phyloP scores from a whole-genome alignment of 208 protist species.

The Acanthamoeba lenticulata region DNA sequence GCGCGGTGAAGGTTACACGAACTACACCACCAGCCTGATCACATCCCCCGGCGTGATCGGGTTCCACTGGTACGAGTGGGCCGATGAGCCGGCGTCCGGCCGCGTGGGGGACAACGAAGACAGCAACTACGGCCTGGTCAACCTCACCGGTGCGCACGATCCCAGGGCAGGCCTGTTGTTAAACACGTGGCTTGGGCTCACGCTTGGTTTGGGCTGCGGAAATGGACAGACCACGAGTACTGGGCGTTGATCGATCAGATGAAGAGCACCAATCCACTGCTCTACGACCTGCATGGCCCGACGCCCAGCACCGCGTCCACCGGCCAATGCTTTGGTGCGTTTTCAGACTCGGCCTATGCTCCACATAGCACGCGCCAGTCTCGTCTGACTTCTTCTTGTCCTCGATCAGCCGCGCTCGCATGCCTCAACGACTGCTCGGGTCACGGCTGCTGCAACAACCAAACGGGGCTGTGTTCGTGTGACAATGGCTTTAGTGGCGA shows the following conservation, averaged over 20 bases:
- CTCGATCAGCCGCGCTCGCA: background rate
- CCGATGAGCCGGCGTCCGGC: background rate
- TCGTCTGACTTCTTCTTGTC: no score
- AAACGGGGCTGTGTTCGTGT: background rate
- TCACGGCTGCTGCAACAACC: background rate
- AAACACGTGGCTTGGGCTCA: no score
- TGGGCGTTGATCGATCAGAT: background rate
- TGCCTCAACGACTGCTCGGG: background rate
- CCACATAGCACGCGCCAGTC: no score
- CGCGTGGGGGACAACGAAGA: background rate
- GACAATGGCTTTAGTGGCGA: background rate
- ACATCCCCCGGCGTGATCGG: background rate
- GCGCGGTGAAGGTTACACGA: background rate
- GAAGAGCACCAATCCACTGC: background rate
- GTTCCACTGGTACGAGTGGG: conserved; percentile 2
- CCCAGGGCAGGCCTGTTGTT: background rate
- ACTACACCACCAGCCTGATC: background rate
- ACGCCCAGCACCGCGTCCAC: background rate
- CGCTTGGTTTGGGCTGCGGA: background rate
- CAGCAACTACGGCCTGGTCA: conserved; percentile 20
- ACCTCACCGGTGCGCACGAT: background rate
- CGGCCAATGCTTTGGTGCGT: background rate
- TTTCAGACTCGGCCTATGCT: no score
- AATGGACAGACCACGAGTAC: background rate
- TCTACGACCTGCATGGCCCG: background rate